Base-by-base conservation (phyloP, 805 yeast genomes). In the Vanderwaltozyma polyspora region DNA sequence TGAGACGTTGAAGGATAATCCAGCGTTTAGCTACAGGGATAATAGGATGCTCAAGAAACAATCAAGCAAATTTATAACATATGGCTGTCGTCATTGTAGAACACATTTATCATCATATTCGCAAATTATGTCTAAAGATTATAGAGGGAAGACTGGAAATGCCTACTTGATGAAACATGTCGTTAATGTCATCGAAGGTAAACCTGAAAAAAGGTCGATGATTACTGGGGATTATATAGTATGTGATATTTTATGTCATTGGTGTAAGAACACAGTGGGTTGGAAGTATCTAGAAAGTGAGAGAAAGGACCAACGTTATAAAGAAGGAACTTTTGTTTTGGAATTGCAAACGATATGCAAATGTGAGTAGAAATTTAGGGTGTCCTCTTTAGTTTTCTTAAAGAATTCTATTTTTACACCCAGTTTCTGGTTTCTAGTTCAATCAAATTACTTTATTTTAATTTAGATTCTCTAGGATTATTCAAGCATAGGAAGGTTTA, bases 201-300 rank as follows among this genome's bases (percentile, higher is more conserved):
- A 48, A 9, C 42, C 52, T 2, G 69, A 61, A 37, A 56, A 55
- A 12, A 57, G 72, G 24, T 49, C 60, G 25, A 76, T 78, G 84
- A 59, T 68, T 19, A 76, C 83, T 1, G 85, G 84, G 1, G 49
- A 49, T 17, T 78, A 74, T 44, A 46, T 61, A 0, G 79, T 78
- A 3, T 67, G 74, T 39, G 78, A 74, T 44, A 64, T 76, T 21
- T 46, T 47, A 25, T 78, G 85, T 46, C 68, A 65, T 29, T 70
- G 68, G 41, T 78, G 85, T 48, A 57, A 59, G 32, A 50, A 55
- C 5, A 55, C 67, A 34, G 57, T 78, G 13, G 85, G 84, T 3
- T 78, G 85, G 85, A 69, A 67, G 39, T 78, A 78, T 45, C 48
- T 75, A 26, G 61, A 60, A 43, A 67, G 79, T 29, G 64, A 62